Evolutionary conservation across 257 asterid species (phyloP).

Genomic region (Craterostigma plantagineum): DNA sequence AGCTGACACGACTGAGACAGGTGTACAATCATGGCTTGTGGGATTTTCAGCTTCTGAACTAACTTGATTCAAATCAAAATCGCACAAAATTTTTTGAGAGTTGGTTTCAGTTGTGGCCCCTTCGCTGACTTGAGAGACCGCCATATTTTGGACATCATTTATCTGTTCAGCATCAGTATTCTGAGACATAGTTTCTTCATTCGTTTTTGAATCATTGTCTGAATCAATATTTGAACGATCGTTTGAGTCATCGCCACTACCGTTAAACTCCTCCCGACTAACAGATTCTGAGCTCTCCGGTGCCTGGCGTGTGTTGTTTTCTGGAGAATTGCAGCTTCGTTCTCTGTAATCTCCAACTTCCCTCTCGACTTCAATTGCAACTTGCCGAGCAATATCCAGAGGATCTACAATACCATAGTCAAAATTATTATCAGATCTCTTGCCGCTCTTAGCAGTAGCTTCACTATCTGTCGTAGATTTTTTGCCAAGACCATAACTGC

Average conservation of each 20-base stretch:
- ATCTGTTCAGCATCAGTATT: constrained; percentile 22
- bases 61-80: constrained; percentile 55
- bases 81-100: constrained; percentile 19
- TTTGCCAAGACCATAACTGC: constrained; percentile 14
- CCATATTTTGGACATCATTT: constrained; percentile 25
- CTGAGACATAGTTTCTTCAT: constrained; percentile 18
- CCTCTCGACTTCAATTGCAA: constrained; percentile 72
- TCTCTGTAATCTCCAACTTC: constrained; percentile 45
- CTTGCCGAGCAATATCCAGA: constrained; percentile 60
- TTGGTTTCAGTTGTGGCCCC: constrained; percentile 24
- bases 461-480: constrained; percentile 8
- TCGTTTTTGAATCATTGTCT: constrained; percentile 12
- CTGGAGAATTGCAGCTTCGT: constrained; percentile 54
- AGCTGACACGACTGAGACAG: constrained; percentile 55
- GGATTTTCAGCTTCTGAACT: constrained; percentile 25
- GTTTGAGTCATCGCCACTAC: constrained; percentile 15
- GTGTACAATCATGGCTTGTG: constrained; percentile 20
- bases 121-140: constrained; percentile 40
- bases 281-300: too few relatives aligned
- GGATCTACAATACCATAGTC: constrained; percentile 55
- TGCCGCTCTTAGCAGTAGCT: constrained; percentile 14
- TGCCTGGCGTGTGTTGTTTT: constrained; percentile 19
- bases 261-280: constrained; percentile 14
- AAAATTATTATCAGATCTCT: constrained; percentile 18
- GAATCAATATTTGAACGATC: constrained; percentile 26